These are phyloP conservation scores for Cladosporium phlei DNA, from an alignment of 2,329 filamentous ascomycete genomes.

Conservation along the genomic window DNA sequence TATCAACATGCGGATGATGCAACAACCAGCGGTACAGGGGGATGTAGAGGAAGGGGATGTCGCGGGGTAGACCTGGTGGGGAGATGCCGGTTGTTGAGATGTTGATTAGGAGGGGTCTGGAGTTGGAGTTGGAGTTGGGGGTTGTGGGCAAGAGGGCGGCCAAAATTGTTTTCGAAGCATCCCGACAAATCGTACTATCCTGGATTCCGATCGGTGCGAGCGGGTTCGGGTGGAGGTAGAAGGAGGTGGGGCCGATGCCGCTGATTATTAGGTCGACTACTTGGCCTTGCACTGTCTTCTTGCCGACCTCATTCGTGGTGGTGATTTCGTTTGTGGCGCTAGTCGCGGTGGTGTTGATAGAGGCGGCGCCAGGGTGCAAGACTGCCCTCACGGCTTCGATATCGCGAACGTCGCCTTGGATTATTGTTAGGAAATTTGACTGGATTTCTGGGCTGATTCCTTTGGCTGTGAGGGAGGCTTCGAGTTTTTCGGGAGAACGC, in stretches of 20 bases:
- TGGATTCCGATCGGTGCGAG: constrained; percentile 14
- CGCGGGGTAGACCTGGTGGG: constrained; percentile 23
- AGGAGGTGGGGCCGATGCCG: constrained; percentile 41
- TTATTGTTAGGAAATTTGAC: constrained; percentile 42
- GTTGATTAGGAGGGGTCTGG: constrained; percentile 30
- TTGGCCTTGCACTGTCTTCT: too few relatives aligned
- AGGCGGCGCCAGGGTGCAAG: too few relatives aligned
- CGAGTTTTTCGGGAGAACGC: constrained; percentile 48
- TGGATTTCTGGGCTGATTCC: constrained; percentile 35
- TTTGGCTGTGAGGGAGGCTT: constrained; percentile 37
- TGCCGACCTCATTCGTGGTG: too few relatives aligned
- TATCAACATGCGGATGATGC: constrained; percentile 37
- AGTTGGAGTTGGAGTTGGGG: constrained; percentile 13
- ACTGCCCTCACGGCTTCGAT: constrained; percentile 37
- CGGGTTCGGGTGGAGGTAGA: constrained; percentile 1
- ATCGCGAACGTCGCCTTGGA: constrained; percentile 45
- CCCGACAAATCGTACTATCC: constrained; percentile 34
- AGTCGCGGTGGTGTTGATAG: too few relatives aligned
- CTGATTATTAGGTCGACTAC: constrained; percentile 43
- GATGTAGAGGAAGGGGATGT: constrained; percentile 33
- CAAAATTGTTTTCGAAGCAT: constrained; percentile 30
- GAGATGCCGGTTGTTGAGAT: constrained; percentile 38
- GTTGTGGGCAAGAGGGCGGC: constrained; percentile 25
- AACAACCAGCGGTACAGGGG: constrained; percentile 35
- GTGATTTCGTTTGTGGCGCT: too few relatives aligned